A percentile compares a stretch with the other conserved stretches of the same genome.
Evolutionary conservation across 1,284 basidiomycete species (phyloP).

Genomic region (Trametes versicolor): DNA sequence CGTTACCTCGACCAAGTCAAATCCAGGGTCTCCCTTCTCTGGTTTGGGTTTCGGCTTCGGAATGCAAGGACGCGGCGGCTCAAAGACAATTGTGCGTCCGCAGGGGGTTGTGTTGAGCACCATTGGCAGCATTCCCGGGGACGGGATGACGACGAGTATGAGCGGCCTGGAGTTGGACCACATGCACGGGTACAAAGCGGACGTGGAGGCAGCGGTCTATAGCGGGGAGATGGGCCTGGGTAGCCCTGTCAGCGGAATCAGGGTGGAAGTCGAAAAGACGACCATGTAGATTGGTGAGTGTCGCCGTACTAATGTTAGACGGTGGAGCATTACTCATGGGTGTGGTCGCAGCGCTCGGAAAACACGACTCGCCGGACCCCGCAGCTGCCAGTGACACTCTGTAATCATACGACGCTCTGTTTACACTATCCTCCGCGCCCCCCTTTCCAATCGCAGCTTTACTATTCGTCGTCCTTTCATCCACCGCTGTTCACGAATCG

Average conservation of each 20-base stretch:
- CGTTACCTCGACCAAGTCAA: conserved; percentile 43
- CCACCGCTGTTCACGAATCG: conserved; percentile 16
- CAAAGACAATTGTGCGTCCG: conserved; percentile 42
- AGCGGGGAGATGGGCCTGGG: conserved; percentile 51
- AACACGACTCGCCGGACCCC: conserved; percentile 18
- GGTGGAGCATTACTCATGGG: not conserved
- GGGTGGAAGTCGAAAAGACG: conserved; percentile 73
- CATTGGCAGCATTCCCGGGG: conserved; percentile 64
- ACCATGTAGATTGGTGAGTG: conserved; percentile 51
- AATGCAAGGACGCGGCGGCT: conserved; percentile 47
- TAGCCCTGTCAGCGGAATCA: conserved; percentile 58
- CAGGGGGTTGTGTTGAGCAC: conserved; percentile 72
- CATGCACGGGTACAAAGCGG: conserved; percentile 59
- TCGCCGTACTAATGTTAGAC: not conserved
- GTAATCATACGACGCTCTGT: conserved; percentile 27
- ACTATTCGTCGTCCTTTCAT: conserved; percentile 7
- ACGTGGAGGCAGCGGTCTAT: conserved; percentile 42
- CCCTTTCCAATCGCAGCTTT: conserved; percentile 10
- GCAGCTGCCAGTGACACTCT: conserved; percentile 17
- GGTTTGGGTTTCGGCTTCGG: conserved; percentile 45
- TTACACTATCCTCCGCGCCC: conserved; percentile 24
- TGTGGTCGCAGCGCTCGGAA: conserved; percentile 17
- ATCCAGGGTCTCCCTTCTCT: conserved; percentile 44
- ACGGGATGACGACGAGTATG: conserved; percentile 37
- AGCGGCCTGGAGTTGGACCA: conserved; percentile 61